Evolutionary conservation across 2,329 filamentous ascomycete species (phyloP).

Genomic region (Thelonectria rubi): DNA sequence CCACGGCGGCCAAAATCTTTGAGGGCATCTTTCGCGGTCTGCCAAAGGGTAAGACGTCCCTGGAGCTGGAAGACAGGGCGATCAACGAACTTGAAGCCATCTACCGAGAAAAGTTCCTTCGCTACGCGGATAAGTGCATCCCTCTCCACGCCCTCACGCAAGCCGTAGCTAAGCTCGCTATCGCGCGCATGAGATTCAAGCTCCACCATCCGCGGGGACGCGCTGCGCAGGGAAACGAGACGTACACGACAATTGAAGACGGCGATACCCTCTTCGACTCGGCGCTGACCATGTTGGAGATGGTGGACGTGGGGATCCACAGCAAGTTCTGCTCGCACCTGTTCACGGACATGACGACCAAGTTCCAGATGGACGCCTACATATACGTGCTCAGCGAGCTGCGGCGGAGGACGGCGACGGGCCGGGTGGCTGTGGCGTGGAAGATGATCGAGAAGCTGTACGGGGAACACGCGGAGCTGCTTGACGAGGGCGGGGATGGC

Average conservation of each 20-base stretch:
- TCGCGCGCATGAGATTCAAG: conserved; percentile 45
- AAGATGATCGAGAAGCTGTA: conserved; percentile 40
- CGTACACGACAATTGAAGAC: conserved; percentile 35
- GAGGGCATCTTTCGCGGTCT: conserved; percentile 25
- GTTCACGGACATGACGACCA: conserved; percentile 41
- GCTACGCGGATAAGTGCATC: conserved; percentile 39
- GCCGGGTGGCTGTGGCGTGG: conserved; percentile 40
- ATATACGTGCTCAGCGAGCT: conserved; percentile 47
- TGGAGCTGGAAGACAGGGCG: conserved; percentile 31
- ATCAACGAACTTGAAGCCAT: conserved; percentile 42
- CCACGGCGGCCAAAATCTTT: conserved; percentile 31
- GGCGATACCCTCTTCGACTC: conserved; percentile 40
- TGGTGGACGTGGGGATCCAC: conserved; percentile 28
- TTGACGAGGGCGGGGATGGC: conserved; percentile 2
- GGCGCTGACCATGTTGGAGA: conserved; percentile 38
- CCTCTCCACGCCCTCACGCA: conserved; percentile 41
- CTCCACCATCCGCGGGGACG: conserved; percentile 41
- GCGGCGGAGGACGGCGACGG: conserved; percentile 29
- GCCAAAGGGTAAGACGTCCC: conserved; percentile 15
- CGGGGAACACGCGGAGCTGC: conserved; percentile 31
- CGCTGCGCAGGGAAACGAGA: conserved; percentile 1
- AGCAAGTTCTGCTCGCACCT: conserved; percentile 44
- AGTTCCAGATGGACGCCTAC: conserved; percentile 43
- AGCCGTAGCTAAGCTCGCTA: conserved; percentile 35
- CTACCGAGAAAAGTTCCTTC: conserved; percentile 36